A percentile compares a stretch with the other conserved stretches of the same genome.
phyloP scores from a whole-genome alignment of 768 basidiomycete species.

The Sistotremastrum suecicum region DNA sequence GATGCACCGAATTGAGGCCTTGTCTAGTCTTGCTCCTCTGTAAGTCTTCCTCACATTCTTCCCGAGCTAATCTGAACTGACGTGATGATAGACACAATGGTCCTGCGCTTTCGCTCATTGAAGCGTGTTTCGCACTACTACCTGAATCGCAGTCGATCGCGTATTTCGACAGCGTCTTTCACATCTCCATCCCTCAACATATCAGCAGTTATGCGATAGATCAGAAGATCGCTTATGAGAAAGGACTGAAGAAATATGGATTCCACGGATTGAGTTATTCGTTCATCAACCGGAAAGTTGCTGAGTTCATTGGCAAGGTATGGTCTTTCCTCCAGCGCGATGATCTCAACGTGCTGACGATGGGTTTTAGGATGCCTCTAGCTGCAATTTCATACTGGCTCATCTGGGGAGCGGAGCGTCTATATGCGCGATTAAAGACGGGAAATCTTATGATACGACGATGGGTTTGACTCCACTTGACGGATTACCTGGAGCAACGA shows the following conservation, averaged over 20 bases:
- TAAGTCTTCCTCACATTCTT: constrained; percentile 20
- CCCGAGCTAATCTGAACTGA: no score
- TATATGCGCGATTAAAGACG: constrained; percentile 58
- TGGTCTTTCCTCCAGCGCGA: background rate
- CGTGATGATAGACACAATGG: constrained; percentile 38
- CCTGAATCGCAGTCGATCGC: constrained; percentile 63
- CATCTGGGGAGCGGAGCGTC: constrained; percentile 91
- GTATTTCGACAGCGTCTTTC: constrained; percentile 83
- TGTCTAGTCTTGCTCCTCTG: constrained; percentile 75
- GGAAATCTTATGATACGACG: constrained; percentile 68
- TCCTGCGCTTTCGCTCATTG: constrained; percentile 43
- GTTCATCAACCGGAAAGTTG: constrained; percentile 49
- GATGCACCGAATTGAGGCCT: constrained; percentile 54
- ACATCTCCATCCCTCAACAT: constrained; percentile 59
- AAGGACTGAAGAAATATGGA: constrained; percentile 77
- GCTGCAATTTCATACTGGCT: constrained; percentile 55
- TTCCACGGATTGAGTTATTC: constrained; percentile 77
- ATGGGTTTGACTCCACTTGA: constrained; percentile 91
- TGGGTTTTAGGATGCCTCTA: constrained; percentile 18
- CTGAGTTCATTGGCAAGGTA: constrained; percentile 44
- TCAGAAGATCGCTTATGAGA: constrained; percentile 40
- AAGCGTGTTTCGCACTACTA: constrained; percentile 44
- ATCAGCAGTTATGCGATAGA: constrained; percentile 72
- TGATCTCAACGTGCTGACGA: no score
- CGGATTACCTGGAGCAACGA: constrained; percentile 80